phyloP scores from a whole-genome alignment of 2,329 filamentous ascomycete genomes.

The Penicillium sp. region DNA sequence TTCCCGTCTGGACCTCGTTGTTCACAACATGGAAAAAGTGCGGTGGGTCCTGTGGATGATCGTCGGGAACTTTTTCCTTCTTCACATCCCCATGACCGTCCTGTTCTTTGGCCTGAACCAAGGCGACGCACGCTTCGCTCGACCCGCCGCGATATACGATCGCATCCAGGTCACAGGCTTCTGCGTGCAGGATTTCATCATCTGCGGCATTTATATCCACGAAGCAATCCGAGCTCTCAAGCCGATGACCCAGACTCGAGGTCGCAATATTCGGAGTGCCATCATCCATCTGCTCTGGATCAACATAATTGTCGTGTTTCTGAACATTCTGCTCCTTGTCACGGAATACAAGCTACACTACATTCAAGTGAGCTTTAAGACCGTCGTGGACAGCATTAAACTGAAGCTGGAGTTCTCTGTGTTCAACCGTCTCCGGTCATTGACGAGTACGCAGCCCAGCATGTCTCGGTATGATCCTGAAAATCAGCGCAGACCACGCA shows the following conservation, averaged over 20 bases:
- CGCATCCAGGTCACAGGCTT: constrained; percentile 53
- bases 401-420: constrained; percentile 45
- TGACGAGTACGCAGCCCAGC: not conserved
- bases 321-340: constrained; percentile 38
- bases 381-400: constrained; percentile 44
- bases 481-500: not conserved
- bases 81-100: constrained; percentile 42
- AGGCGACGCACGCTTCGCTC: constrained; percentile 8
- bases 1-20: constrained; percentile 45
- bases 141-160: constrained; percentile 39
- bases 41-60: constrained; percentile 43
- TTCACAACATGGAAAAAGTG: constrained; percentile 32
- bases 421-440: not conserved
- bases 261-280: constrained; percentile 36
- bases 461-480: not conserved
- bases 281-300: constrained; percentile 47
- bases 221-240: constrained; percentile 43
- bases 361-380: constrained; percentile 39
- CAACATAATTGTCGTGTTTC: constrained; percentile 42
- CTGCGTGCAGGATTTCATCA: constrained; percentile 52
- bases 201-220: constrained; percentile 53
- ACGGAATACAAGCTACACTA: constrained; percentile 36
- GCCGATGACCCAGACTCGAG: constrained; percentile 44
- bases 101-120: constrained; percentile 33
- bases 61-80: constrained; percentile 37